These are phyloP conservation scores for Chara braunii DNA, from an alignment of 139 green algal species.

Conservation along the genomic window DNA sequence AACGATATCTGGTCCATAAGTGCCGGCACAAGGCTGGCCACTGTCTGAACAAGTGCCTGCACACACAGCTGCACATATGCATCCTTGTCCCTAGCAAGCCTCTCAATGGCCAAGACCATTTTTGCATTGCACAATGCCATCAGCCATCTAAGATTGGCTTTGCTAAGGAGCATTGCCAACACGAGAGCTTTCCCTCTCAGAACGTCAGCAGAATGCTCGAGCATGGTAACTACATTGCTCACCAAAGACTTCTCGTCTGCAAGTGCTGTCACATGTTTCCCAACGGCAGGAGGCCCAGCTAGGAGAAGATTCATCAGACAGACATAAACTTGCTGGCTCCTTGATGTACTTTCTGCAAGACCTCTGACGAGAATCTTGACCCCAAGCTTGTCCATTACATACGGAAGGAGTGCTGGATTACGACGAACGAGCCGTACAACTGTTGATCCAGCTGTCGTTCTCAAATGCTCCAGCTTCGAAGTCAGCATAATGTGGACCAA, in stretches of 20 bases:
- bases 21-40: constrained; percentile 42
- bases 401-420: neutral
- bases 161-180: constrained; percentile 46
- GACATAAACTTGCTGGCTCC: constrained; percentile 58
- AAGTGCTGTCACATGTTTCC: neutral
- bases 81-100: constrained; percentile 54
- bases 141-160: constrained; percentile 9
- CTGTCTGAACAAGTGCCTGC: constrained; percentile 43
- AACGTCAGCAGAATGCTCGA: constrained; percentile 55
- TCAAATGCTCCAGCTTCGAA: constrained; percentile 54
- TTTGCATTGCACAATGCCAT: constrained; percentile 29
- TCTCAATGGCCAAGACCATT: constrained; percentile 44
- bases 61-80: constrained; percentile 50
- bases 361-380: constrained; percentile 45
- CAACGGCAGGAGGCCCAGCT: neutral
- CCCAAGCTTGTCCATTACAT: constrained; percentile 49
- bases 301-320: constrained; percentile 69
- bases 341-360: constrained; percentile 46
- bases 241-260: constrained; percentile 52
- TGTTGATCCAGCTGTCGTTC: constrained; percentile 58
- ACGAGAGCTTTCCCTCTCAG: constrained; percentile 59
- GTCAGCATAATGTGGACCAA: constrained; percentile 28
- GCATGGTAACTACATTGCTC: constrained; percentile 48
- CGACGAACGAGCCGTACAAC: constrained; percentile 58
- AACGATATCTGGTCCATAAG: constrained; percentile 32